phyloP scores from a whole-genome alignment of 257 asterid genomes.

The Cordia subcordata region DNA sequence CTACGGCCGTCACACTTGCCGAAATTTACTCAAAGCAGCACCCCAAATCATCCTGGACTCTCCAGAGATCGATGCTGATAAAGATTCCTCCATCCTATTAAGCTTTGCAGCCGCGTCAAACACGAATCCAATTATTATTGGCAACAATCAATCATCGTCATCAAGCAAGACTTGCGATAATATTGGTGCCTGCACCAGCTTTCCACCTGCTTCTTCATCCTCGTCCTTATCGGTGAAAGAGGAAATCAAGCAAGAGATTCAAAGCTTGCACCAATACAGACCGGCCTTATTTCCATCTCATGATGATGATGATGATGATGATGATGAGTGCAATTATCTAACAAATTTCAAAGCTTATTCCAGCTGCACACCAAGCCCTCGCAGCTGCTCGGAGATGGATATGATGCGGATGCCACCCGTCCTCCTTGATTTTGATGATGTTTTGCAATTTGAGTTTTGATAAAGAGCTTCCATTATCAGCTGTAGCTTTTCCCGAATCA shows the following conservation, averaged over 20 bases:
- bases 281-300: conserved; percentile 2
- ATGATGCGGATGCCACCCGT: background rate
- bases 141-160: background rate
- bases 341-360: background rate
- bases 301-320: background rate
- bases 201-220: too few species aligned
- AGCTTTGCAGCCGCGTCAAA: conserved; percentile 35
- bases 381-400: background rate
- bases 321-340: too few species aligned
- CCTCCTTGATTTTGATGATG: background rate
- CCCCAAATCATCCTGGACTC: conserved; percentile 24
- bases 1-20: conserved; percentile 54
- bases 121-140: background rate
- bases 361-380: background rate
- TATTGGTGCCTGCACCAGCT: too few species aligned
- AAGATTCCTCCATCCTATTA: conserved; percentile 38
- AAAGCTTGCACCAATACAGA: background rate
- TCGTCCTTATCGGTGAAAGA: conserved; percentile 8
- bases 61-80: background rate
- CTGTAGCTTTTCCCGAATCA: too few species aligned
- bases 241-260: conserved; percentile 15
- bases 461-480: too few species aligned
- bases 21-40: conserved; percentile 7
- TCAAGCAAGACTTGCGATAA: too few species aligned
- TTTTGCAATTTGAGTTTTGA: too few species aligned